Evolutionary conservation across 345 rosid species (phyloP).

Genomic region (Eucalyptus coolabah): DNA sequence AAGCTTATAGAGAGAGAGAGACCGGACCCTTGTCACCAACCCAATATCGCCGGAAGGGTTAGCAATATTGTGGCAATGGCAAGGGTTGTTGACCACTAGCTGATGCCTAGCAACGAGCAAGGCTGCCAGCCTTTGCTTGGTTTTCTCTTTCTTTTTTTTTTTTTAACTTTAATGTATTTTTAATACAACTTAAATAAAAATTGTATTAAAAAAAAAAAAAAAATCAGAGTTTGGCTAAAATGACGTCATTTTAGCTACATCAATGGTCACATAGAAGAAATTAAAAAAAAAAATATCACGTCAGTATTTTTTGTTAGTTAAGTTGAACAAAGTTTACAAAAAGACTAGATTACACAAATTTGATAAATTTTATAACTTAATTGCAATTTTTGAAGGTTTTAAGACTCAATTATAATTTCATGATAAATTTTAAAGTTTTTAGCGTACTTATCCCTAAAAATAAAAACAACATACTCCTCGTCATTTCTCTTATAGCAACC

Average conservation of each 20-base stretch:
- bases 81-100: background rate
- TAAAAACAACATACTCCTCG: background rate
- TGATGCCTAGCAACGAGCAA: background rate
- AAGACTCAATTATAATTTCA: no score
- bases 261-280: background rate
- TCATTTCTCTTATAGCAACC: background rate
- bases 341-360: background rate
- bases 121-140: background rate
- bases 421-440: no score
- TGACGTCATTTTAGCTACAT: background rate
- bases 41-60: background rate
- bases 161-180: no score
- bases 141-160: no score
- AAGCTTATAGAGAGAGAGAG: background rate
- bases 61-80: background rate
- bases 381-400: no score
- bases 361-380: no score
- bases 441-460: background rate
- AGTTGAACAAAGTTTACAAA: background rate
- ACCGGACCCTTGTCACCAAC: no score
- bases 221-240: no score
- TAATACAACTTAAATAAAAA: no score
- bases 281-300: rapidly evolving
- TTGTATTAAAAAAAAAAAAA: background rate
- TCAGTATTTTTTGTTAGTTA: no score